These are phyloP conservation scores for Chaetoceros muelleri DNA, from an alignment of 108 stramenopile genomes.

Conservation along the genomic window DNA sequence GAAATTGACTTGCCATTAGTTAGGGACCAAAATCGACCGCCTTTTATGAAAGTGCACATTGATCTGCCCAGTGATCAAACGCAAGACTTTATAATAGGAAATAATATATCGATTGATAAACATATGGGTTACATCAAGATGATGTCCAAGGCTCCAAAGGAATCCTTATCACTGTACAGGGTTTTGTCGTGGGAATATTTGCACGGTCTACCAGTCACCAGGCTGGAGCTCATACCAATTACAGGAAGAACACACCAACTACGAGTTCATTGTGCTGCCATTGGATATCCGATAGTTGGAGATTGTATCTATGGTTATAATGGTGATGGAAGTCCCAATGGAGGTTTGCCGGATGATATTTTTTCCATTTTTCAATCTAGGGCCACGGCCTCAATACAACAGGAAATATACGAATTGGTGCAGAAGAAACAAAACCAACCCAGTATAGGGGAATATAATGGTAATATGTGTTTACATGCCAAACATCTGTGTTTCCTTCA, in stretches of 20 bases:
- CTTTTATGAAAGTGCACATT: conserved; percentile 51
- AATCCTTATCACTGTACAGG: conserved; percentile 34
- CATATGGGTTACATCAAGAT: conserved; percentile 43
- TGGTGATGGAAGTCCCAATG: conserved; percentile 33
- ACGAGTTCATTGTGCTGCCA: conserved; percentile 62
- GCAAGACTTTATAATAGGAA: conserved; percentile 19
- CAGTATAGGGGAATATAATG: conserved; percentile 6
- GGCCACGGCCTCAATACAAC: conserved; percentile 16
- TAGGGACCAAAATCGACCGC: conserved; percentile 61
- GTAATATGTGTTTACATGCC: conserved; percentile 57
- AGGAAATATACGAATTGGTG: conserved; percentile 13
- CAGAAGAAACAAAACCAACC: neutral
- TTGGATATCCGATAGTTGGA: conserved; percentile 76
- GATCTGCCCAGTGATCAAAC: neutral
- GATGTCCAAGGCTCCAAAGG: conserved; percentile 41
- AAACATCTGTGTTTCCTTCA: conserved; percentile 40
- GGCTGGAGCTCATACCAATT: conserved; percentile 37
- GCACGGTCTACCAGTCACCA: conserved; percentile 32
- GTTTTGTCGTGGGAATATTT: conserved; percentile 34
- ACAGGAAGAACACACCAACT: conserved; percentile 79
- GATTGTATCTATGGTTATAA: conserved; percentile 68
- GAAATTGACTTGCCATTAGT: conserved; percentile 60
- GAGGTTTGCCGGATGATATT: conserved; percentile 18
- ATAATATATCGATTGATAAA: conserved; percentile 11
- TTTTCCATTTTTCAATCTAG: conserved; percentile 12